Base-by-base conservation (phyloP, 1,284 basidiomycete species). In the Neotropicomus parvogracilis region DNA sequence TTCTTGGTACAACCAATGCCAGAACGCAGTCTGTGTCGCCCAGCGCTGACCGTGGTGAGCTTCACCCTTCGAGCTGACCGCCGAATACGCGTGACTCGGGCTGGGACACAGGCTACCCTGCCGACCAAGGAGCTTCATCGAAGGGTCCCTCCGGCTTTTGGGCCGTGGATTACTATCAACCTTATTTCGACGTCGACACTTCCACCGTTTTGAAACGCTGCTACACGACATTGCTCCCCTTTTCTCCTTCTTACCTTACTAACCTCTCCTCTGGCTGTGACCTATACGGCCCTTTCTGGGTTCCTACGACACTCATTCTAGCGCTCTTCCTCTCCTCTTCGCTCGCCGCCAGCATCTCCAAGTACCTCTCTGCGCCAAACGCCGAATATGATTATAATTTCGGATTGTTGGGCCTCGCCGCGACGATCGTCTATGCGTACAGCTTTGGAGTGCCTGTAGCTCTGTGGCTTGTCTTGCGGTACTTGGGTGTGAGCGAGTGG, bases 231-330 rank as follows among this genome's bases (percentile, higher is more conserved):
- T 70, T 90, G 48, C 75, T 86, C 17, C 88, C 88, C 7, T 73
- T 72, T 40, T 76, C 75, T 16, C 66, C 74, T 6, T 69, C 73
- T 38, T 89, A 81, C 66, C 74, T 80, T 43, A 74, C 81, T 12
- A 74, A 71, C 19, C 77, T 88, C 42, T 79, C 80, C 37, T 83
- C 88, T 17, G 72, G 78, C 17, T 72, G 75, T 11, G 88, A 91
- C 59, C 78, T 91, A 36, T 91, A 91, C 55, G 93, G 94, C 2
- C 92, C 94, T 1, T 97, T 97, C 73, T 97, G 94, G 94, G 90
- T 92, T 0, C 78, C 95, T 40, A 94, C 92, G 0, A 95, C 93
- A 1, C 80, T 97, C 54, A 88, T 95, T 42, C 91, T 97, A 62
- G 77, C 85, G 2, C 81, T 97, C 47, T 97, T 94, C 72, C 81